phyloP scores from a whole-genome alignment of 345 rosid genomes.

The Nasturtium officinale region DNA sequence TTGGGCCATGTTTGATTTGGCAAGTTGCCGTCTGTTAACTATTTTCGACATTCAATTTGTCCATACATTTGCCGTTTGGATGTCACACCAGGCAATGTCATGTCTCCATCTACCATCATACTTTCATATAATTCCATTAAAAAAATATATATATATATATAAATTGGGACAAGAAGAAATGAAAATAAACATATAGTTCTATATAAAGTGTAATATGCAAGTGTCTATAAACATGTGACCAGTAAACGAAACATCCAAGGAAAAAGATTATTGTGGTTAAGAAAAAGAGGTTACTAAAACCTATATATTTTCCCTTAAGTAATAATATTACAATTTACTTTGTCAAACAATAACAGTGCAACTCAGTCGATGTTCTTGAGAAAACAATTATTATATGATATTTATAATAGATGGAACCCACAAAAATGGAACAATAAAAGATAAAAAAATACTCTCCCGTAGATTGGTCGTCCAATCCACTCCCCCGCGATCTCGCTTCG shows the following conservation, averaged over 20 bases:
- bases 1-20: slow-evolving; percentile 28
- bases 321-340: background rate
- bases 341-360: background rate
- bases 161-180: slow-evolving; percentile 22
- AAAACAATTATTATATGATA: background rate
- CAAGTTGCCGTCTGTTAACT: slow-evolving; percentile 25
- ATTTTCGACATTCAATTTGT: slow-evolving; percentile 26
- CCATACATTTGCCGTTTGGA: slow-evolving; percentile 24
- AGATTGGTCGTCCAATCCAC: slow-evolving; percentile 24
- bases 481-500: slow-evolving; percentile 43
- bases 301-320: background rate
- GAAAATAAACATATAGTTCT: background rate
- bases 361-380: background rate
- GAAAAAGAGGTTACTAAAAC: background rate
- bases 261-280: background rate
- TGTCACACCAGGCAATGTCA: slow-evolving; percentile 37
- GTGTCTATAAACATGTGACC: slow-evolving; percentile 9
- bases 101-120: slow-evolving; percentile 35
- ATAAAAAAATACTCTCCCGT: too few relatives aligned
- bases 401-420: background rate
- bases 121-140: slow-evolving; percentile 24
- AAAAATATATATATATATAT: background rate
- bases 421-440: too few relatives aligned
- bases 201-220: background rate
- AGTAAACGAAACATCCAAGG: background rate